These are phyloP conservation scores for Diaporthe citri DNA, from an alignment of 2,329 filamentous ascomycete species.

Conservation along the genomic window DNA sequence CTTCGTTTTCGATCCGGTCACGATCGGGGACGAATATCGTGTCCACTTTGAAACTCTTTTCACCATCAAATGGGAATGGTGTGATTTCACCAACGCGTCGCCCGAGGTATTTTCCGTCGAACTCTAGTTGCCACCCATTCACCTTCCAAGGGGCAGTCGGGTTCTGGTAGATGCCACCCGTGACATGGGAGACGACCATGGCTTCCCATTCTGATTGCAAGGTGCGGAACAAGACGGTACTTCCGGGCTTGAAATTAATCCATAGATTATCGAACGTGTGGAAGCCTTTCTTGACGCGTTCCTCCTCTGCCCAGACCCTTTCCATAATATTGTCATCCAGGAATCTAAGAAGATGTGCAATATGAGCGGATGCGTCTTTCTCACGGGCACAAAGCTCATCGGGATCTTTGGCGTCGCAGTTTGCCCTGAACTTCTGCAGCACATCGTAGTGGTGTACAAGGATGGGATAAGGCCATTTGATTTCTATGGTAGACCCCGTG, in stretches of 20 bases:
- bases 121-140: not conserved
- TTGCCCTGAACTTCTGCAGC: slow-evolving; percentile 37
- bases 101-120: not conserved
- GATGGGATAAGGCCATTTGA: slow-evolving; percentile 44
- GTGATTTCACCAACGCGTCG: fast-evolving
- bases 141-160: not conserved
- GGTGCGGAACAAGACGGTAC: not conserved
- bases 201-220: not conserved
- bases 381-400: slow-evolving; percentile 40
- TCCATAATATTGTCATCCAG: slow-evolving; percentile 45
- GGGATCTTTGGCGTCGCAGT: slow-evolving; percentile 29
- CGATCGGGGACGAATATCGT: not conserved
- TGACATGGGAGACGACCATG: not conserved
- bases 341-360: slow-evolving; percentile 42
- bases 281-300: slow-evolving; percentile 41
- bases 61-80: not conserved
- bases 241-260: slow-evolving; percentile 41
- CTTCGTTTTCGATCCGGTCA: not conserved
- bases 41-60: fast-evolving
- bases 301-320: slow-evolving; percentile 41
- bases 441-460: slow-evolving; percentile 48
- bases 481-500: slow-evolving; percentile 36
- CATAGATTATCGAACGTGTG: slow-evolving; percentile 43
- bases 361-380: slow-evolving; percentile 35
- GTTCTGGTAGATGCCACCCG: not conserved